phyloP scores from a whole-genome alignment of 2,329 filamentous ascomycete genomes.

The Ambrosiella xylebori region DNA sequence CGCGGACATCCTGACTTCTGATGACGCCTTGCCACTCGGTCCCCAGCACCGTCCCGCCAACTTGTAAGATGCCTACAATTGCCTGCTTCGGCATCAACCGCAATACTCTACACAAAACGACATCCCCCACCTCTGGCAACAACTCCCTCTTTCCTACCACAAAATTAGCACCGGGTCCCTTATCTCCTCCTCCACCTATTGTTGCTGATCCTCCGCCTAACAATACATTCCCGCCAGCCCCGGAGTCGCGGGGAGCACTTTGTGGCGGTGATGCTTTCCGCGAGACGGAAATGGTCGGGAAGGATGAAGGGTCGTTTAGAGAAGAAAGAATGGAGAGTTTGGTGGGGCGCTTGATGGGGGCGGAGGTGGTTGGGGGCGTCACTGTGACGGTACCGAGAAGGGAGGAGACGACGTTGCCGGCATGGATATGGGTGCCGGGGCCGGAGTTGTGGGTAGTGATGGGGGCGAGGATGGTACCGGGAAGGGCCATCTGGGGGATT shows the following conservation, averaged over 20 bases:
- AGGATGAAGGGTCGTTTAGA: conserved; percentile 22
- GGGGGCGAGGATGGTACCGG: conserved; percentile 64
- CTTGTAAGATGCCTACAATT: conserved; percentile 68
- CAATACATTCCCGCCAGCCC: too few relatives aligned
- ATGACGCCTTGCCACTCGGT: conserved; percentile 77
- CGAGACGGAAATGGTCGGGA: conserved; percentile 39
- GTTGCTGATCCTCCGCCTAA: too few relatives aligned
- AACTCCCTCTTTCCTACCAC: conserved; percentile 36
- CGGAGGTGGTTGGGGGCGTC: conserved; percentile 29
- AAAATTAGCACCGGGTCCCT: background rate
- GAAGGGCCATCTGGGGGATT: conserved; percentile 45
- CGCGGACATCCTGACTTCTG: conserved; percentile 75
- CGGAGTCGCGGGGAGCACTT: too few relatives aligned
- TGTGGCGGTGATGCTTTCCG: conserved; percentile 16
- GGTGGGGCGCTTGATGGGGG: conserved; percentile 40
- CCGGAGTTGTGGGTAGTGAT: conserved; percentile 52
- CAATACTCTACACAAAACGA: conserved; percentile 71
- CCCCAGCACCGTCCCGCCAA: conserved; percentile 53
- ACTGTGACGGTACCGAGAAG: conserved; percentile 56
- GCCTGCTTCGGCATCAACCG: conserved; percentile 75
- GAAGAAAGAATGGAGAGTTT: conserved; percentile 30
- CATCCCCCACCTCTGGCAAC: conserved; percentile 63
- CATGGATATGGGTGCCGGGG: conserved; percentile 67
- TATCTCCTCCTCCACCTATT: background rate
- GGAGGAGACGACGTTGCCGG: conserved; percentile 61